Conservation (phyloP, 257 asterid genomes). For the Solanum sparsipilum region DNA sequence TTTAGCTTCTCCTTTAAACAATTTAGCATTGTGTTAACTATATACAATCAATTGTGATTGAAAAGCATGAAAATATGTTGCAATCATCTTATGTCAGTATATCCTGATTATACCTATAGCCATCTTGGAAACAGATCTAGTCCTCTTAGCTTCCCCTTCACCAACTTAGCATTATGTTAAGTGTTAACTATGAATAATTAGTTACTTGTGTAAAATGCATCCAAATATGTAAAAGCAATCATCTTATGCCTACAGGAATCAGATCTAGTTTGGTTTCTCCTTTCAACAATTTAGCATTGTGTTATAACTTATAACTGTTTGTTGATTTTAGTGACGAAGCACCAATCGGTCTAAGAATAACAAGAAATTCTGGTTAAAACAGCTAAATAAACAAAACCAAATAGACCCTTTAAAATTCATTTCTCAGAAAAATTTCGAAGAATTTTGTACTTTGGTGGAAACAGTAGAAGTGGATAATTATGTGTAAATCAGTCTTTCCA, state of each 20-base stretch:
- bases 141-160: background rate
- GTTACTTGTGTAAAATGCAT: background rate
- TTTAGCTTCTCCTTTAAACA: background rate
- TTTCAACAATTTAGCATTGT: background rate
- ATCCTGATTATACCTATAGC: background rate
- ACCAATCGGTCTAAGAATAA: background rate
- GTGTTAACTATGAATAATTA: background rate
- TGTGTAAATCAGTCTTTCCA: background rate
- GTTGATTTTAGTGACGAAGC: background rate
- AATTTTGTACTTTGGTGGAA: background rate
- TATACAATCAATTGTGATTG: background rate
- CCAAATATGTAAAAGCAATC: background rate
- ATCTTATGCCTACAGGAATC: background rate
- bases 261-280: background rate
- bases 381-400: background rate
- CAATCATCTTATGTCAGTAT: background rate
- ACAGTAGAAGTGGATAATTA: background rate
- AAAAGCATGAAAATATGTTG: background rate
- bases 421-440: background rate
- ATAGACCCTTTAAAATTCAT: background rate
- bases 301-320: background rate
- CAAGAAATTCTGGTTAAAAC: background rate
- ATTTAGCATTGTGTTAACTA: background rate
- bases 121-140: background rate
- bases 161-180: background rate